phyloP scores from a whole-genome alignment of 2,329 filamentous ascomycete genomes.

The Penicillium sp. region DNA sequence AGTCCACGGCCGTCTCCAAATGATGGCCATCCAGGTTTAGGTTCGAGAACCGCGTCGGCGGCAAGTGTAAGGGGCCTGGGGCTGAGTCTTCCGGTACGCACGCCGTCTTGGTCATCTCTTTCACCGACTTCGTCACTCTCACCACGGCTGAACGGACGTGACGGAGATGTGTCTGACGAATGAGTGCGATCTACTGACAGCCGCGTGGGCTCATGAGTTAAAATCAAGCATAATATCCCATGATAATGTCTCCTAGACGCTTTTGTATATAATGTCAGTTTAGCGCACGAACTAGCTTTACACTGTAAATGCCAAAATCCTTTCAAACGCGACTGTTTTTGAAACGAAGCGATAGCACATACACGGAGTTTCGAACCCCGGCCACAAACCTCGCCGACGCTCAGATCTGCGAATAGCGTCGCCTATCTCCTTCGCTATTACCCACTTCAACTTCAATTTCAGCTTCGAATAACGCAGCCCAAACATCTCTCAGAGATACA shows the following conservation, averaged over 20 bases:
- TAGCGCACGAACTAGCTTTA: not conserved
- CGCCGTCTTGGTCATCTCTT: slow-evolving; percentile 39
- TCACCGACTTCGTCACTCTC: slow-evolving; percentile 37
- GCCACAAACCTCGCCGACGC: too few species aligned
- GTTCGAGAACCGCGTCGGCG: slow-evolving; percentile 28
- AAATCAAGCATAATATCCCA: not conserved
- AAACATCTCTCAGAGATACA: too few species aligned
- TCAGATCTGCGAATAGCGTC: too few species aligned
- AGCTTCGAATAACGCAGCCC: too few species aligned
- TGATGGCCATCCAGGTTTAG: slow-evolving; percentile 21
- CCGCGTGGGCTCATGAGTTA: slow-evolving; percentile 17
- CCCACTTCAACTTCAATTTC: too few species aligned
- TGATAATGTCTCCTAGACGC: not conserved
- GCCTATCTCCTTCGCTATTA: too few species aligned
- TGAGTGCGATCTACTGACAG: slow-evolving; percentile 19
- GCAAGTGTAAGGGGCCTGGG: slow-evolving; percentile 41
- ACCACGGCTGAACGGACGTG: slow-evolving; percentile 16
- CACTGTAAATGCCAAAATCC: too few species aligned
- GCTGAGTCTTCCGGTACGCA: slow-evolving; percentile 35
- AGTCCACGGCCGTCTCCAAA: slow-evolving; percentile 17
- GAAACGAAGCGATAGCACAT: too few species aligned
- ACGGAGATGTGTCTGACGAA: slow-evolving; percentile 25
- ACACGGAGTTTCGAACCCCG: too few species aligned
- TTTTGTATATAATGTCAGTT: slow-evolving; percentile 8
- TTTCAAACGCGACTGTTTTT: too few species aligned